Conservation (phyloP, 164 flowering plant genomes). For the Euptelea pleiosperma region DNA sequence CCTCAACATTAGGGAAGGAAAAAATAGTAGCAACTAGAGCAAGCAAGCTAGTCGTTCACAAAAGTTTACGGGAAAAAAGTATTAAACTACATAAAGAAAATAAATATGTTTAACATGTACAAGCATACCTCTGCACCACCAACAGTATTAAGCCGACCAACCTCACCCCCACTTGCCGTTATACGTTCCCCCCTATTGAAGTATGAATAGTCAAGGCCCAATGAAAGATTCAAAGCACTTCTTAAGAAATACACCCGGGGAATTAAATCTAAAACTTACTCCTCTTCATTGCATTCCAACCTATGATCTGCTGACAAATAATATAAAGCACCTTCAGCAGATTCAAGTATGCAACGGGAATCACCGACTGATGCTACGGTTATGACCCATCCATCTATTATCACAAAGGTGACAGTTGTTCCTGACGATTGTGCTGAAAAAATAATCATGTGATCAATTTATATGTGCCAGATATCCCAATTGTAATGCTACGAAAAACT, state of each 20-base stretch:
- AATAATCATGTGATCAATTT: slow-evolving; percentile 2
- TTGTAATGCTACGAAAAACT: background rate
- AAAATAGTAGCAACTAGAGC: background rate
- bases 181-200: slow-evolving; percentile 62
- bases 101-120: no score
- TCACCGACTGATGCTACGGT: slow-evolving; percentile 94
- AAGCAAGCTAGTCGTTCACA: no score
- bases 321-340: slow-evolving; percentile 73
- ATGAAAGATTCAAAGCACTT: background rate
- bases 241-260: background rate
- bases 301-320: slow-evolving; percentile 86
- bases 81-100: no score
- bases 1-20: background rate
- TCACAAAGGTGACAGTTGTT: slow-evolving; percentile 79
- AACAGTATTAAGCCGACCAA: slow-evolving; percentile 79
- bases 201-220: slow-evolving; percentile 3
- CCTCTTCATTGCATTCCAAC: slow-evolving; percentile 72
- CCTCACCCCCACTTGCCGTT: slow-evolving; percentile 88
- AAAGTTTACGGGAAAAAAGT: no score
- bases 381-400: slow-evolving; percentile 79
- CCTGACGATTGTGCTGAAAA: slow-evolving; percentile 74
- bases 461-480: background rate
- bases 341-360: slow-evolving; percentile 85
- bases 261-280: slow-evolving; percentile 43
- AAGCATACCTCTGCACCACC: slow-evolving; percentile 73